Percentiles rank a stretch among this genome's conserved stretches.
Evolutionary conservation across 371 early-diverging fungal species (phyloP).

Genomic region (Zancudomyces culisetae): DNA sequence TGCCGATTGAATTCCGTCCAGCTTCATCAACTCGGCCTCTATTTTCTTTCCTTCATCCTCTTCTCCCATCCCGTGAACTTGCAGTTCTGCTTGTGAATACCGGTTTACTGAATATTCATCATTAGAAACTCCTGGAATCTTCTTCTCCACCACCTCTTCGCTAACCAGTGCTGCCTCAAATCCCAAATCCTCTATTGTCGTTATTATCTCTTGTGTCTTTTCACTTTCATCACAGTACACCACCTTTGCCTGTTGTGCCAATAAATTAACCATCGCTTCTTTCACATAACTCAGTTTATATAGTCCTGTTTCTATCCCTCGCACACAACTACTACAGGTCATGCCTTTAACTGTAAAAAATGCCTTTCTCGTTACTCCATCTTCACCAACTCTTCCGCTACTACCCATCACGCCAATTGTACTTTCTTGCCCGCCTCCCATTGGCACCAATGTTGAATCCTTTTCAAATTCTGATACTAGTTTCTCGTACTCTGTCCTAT

Average conservation of each 20-base stretch:
- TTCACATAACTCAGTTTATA: slow-evolving; percentile 25
- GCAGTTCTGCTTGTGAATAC: slow-evolving; percentile 27
- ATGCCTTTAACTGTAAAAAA: slow-evolving; percentile 43
- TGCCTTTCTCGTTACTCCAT: too few relatives aligned
- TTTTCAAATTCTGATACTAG: neutral
- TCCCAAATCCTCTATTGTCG: slow-evolving; percentile 53
- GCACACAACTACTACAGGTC: slow-evolving; percentile 77
- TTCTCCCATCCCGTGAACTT: slow-evolving; percentile 85
- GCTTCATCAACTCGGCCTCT: slow-evolving; percentile 36
- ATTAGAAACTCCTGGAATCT: slow-evolving; percentile 11
- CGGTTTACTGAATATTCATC: slow-evolving; percentile 11
- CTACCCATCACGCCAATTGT: neutral
- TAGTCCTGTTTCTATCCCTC: slow-evolving; percentile 46
- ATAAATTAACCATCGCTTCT: slow-evolving; percentile 38
- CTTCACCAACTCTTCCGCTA: neutral
- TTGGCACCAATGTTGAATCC: neutral
- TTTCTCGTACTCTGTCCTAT: too few relatives aligned
- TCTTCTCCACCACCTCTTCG: slow-evolving; percentile 13
- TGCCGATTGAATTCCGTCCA: slow-evolving; percentile 40
- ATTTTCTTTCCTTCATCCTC: slow-evolving; percentile 58
- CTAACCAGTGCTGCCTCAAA: slow-evolving; percentile 43
- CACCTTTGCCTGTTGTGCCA: slow-evolving; percentile 68
- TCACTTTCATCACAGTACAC: slow-evolving; percentile 30
- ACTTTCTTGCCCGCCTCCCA: neutral
- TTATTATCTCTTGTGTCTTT: slow-evolving; percentile 28